A percentile compares a stretch with the other conserved stretches of the same genome.
These are phyloP conservation scores for Nakazawaea wickerhamii DNA, from an alignment of 805 yeast genomes.

Conservation along the genomic window DNA sequence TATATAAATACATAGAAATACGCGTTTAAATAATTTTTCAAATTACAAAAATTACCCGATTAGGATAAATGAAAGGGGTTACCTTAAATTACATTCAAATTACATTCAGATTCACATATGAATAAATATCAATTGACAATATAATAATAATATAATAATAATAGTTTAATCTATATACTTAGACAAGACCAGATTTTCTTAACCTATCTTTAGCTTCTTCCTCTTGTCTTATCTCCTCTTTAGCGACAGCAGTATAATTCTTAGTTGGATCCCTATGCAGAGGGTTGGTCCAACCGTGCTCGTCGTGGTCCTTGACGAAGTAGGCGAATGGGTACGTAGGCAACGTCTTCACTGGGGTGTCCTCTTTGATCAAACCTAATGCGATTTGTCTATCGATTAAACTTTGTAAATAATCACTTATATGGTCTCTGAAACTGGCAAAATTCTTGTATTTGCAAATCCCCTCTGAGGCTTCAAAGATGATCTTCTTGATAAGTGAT, in stretches of 20 bases:
- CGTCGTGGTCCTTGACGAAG: constrained; percentile 31
- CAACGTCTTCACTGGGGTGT: constrained; percentile 52
- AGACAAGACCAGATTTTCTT: constrained; percentile 7
- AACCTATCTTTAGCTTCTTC: constrained; percentile 5
- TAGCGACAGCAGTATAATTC: constrained; percentile 11
- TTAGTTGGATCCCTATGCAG: constrained; percentile 9
- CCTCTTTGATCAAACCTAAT: constrained; percentile 46
- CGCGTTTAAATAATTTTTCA: too few relatives aligned
- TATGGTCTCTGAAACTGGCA: constrained; percentile 52
- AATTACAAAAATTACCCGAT: too few relatives aligned
- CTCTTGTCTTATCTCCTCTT: constrained; percentile 10
- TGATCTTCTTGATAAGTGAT: constrained; percentile 53
- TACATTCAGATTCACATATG: too few relatives aligned
- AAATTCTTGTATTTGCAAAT: constrained; percentile 63
- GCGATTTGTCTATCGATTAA: constrained; percentile 55
- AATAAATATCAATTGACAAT: too few relatives aligned
- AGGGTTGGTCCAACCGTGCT: constrained; percentile 40
- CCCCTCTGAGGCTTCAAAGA: constrained; percentile 61
- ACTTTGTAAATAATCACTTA: constrained; percentile 50
- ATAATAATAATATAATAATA: too few relatives aligned
- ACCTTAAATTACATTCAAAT: too few relatives aligned
- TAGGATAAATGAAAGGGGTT: too few relatives aligned
- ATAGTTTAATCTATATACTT: too few relatives aligned
- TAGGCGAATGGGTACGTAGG: constrained; percentile 64
- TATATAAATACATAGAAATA: too few relatives aligned